These are phyloP conservation scores for Cystobasidium onofrii DNA, from an alignment of 768 basidiomycete genomes.

Conservation along the genomic window DNA sequence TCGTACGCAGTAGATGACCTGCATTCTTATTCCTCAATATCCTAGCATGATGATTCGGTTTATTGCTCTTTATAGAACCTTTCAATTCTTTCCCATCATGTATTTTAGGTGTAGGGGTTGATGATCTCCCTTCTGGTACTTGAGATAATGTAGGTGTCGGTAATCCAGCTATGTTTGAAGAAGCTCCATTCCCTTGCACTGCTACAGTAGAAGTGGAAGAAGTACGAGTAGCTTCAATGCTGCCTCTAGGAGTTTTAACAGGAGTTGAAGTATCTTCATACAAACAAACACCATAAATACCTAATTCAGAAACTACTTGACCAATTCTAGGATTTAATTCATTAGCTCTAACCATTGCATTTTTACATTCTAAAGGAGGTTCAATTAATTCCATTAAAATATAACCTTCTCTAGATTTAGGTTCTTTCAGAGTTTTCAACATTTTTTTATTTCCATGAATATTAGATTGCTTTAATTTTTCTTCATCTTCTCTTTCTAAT, in stretches of 20 bases:
- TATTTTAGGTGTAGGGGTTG: slow-evolving; percentile 24
- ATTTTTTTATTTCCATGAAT: neutral
- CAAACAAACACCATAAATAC: slow-evolving; percentile 80
- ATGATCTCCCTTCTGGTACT: slow-evolving; percentile 17
- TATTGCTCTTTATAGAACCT: neutral
- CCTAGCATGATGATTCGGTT: slow-evolving; percentile 32
- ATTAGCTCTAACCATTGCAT: slow-evolving; percentile 70
- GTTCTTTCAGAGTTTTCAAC: neutral
- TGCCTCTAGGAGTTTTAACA: neutral
- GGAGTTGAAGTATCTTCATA: slow-evolving; percentile 45
- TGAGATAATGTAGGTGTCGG: neutral
- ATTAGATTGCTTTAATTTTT: slow-evolving; percentile 5
- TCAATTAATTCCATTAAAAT: slow-evolving; percentile 90
- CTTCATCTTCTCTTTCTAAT: slow-evolving; percentile 49
- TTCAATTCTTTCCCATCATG: neutral
- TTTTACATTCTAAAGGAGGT: slow-evolving; percentile 61
- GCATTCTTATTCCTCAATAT: slow-evolving; percentile 57
- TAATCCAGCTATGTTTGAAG: neutral
- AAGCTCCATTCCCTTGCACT: neutral
- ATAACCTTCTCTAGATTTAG: slow-evolving; percentile 67
- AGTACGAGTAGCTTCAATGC: neutral
- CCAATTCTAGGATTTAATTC: slow-evolving; percentile 52
- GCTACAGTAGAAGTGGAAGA: neutral
- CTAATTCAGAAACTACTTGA: slow-evolving; percentile 79
- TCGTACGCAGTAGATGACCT: slow-evolving; percentile 81